Evolutionary conservation across 768 basidiomycete species (phyloP).

Genomic region (Lanmaoa pseudosensibilis): DNA sequence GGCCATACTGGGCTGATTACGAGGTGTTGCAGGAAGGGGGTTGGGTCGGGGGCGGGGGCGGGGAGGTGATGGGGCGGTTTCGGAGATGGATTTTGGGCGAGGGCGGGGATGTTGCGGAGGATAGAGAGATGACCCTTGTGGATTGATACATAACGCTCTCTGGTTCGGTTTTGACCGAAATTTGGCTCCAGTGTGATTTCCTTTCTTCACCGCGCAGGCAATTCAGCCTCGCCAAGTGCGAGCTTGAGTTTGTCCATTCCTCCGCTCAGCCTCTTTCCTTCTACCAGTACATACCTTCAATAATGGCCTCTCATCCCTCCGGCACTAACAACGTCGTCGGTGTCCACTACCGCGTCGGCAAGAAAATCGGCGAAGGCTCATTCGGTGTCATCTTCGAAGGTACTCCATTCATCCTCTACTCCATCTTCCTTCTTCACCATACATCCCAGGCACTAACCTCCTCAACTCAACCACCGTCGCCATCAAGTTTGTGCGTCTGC

Average conservation of each 20-base stretch:
- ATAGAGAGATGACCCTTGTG: background rate
- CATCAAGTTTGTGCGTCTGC: conserved; percentile 94
- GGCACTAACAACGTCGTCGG: conserved; percentile 82
- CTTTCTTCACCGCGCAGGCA: conserved; percentile 33
- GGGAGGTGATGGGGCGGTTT: conserved; percentile 12
- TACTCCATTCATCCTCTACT: conserved; percentile 26
- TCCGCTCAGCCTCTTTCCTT: conserved; percentile 1
- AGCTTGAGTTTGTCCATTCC: background rate
- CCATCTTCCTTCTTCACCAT: background rate
- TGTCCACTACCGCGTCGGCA: conserved; percentile 95
- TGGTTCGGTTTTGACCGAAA: conserved; percentile 33
- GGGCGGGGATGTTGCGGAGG: conserved; percentile 23
- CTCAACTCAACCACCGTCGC: conserved; percentile 98
- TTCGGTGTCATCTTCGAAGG: conserved; percentile 97
- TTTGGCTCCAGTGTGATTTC: conserved; percentile 22
- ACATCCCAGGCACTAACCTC: conserved; percentile 80
- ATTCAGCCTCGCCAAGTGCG: conserved; percentile 28
- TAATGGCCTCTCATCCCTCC: conserved; percentile 57
- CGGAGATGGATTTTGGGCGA: conserved; percentile 11
- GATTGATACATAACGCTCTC: background rate
- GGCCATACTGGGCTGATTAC: background rate
- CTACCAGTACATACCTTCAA: conserved; percentile 23
- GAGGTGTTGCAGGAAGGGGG: background rate
- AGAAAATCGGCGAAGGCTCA: conserved; percentile 98
- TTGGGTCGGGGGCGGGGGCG: conserved; percentile 10